phyloP scores from a whole-genome alignment of 495 filamentous ascomycete genomes.

The Letharia columbiana region DNA sequence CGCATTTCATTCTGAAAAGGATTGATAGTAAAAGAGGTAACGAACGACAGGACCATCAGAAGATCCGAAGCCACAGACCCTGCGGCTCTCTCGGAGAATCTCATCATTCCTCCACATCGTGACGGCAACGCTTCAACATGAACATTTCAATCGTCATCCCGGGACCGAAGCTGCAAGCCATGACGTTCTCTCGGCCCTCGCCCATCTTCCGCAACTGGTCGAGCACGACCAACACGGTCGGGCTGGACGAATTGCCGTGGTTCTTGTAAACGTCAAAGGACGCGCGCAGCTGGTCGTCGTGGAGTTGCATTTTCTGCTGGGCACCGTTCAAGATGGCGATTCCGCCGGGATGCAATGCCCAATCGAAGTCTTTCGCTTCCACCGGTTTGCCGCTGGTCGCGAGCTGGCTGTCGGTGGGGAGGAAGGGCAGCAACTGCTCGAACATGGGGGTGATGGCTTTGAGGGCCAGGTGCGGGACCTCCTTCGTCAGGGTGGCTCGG shows the following conservation, averaged over 20 bases:
- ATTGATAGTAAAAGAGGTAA: not conserved
- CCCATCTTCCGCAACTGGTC: constrained; percentile 12
- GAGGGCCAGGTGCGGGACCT: constrained; percentile 4
- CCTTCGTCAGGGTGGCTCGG: constrained; percentile 4
- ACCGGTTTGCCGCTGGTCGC: not conserved
- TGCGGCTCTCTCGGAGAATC: not conserved
- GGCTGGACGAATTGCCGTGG: constrained; percentile 12
- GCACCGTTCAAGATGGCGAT: constrained; percentile 9
- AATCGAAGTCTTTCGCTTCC: constrained; percentile 8
- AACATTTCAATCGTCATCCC: constrained; percentile 13
- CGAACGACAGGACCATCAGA: no score
- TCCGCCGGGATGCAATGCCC: constrained; percentile 11
- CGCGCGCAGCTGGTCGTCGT: constrained; percentile 10
- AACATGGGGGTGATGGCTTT: constrained; percentile 17
- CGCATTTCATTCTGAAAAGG: not conserved
- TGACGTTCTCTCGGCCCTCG: not conserved
- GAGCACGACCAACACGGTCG: constrained; percentile 10
- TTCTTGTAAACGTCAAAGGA: constrained; percentile 6
- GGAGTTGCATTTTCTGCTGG: not conserved
- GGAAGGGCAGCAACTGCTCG: constrained; percentile 2
- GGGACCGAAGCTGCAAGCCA: constrained; percentile 12
- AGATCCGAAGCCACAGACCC: no score
- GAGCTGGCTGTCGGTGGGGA: constrained; percentile 1
- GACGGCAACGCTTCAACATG: constrained; percentile 9
- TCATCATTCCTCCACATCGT: not conserved